Evolutionary conservation across 106 monocot genomes (phyloP).

Genomic region (Xerophyta viscosa): DNA sequence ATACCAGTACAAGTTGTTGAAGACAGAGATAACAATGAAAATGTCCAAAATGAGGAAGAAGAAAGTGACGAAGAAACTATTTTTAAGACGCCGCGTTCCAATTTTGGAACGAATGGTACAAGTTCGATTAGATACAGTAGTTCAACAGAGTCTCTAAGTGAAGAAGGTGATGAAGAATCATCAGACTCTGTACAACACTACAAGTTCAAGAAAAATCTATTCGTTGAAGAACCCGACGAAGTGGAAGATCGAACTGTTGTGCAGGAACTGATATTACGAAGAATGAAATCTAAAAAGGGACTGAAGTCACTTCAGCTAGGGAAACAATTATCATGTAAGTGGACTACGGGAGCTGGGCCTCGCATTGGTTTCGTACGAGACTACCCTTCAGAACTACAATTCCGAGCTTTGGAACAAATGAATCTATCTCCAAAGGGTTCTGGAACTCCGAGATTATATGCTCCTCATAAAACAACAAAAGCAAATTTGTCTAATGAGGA

Average conservation of each 20-base stretch:
- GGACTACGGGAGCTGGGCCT: constrained; percentile 82
- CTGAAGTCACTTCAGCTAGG: constrained; percentile 52
- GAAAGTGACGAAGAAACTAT: constrained; percentile 2
- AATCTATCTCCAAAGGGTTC: constrained; percentile 43
- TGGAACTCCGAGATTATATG: background rate
- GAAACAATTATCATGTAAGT: constrained; percentile 50
- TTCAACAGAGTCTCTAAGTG: no score
- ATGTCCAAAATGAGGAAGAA: background rate
- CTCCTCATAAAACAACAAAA: constrained; percentile 9
- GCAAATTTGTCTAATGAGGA: background rate
- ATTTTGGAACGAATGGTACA: no score
- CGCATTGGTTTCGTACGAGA: constrained; percentile 71
- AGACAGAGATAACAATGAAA: no score
- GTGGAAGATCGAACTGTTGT: constrained; percentile 13
- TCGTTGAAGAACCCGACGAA: constrained; percentile 19
- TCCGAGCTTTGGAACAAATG: constrained; percentile 43
- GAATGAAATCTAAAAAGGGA: constrained; percentile 52
- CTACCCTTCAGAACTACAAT: constrained; percentile 56
- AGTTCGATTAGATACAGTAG: no score
- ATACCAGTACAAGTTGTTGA: no score
- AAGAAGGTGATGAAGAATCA: constrained; percentile 9
- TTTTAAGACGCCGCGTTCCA: no score
- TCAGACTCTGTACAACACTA: background rate
- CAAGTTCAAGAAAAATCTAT: constrained; percentile 39
- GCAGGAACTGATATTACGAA: constrained; percentile 37